A percentile compares a stretch with the other conserved stretches of the same genome.
phyloP scores from a whole-genome alignment of 805 yeast species.

The Vanderwaltozyma yarrowii region DNA sequence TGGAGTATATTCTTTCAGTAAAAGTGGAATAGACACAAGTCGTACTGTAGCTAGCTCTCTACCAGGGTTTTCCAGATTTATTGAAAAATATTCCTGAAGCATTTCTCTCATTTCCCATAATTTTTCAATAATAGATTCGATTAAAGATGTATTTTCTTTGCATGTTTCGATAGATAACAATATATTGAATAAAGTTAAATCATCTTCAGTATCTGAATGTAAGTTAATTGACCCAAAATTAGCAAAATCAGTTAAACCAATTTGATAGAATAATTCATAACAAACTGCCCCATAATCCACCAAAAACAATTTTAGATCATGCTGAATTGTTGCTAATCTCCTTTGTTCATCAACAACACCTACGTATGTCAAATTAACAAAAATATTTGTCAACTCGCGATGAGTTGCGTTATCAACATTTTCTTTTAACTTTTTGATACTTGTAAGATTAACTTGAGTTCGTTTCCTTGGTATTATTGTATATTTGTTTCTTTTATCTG shows the following conservation, averaged over 20 bases:
- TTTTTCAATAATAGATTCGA: constrained; percentile 15
- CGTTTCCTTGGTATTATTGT: constrained; percentile 20
- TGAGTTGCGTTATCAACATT: constrained; percentile 39
- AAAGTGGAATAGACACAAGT: constrained; percentile 52
- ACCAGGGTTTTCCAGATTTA: constrained; percentile 32
- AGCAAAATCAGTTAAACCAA: constrained; percentile 65
- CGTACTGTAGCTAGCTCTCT: constrained; percentile 23
- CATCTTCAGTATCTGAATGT: constrained; percentile 2
- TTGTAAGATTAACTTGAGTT: constrained; percentile 41
- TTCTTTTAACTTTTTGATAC: constrained; percentile 46
- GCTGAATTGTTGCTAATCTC: constrained; percentile 74
- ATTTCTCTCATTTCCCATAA: constrained; percentile 54
- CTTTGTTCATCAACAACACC: constrained; percentile 70
- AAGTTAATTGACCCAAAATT: constrained; percentile 61
- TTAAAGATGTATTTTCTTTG: constrained; percentile 12
- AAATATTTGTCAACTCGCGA: constrained; percentile 50
- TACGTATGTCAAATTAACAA: constrained; percentile 61
- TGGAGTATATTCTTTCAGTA: constrained; percentile 57
- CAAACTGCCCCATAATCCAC: constrained; percentile 71
- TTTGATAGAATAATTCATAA: constrained; percentile 68
- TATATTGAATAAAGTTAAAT: constrained; percentile 11
- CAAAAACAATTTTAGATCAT: constrained; percentile 64
- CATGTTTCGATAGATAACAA: constrained; percentile 12
- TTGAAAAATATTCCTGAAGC: constrained; percentile 70
- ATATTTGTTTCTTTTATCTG: constrained; percentile 6